phyloP scores from a whole-genome alignment of 495 filamentous ascomycete species.

The Penicillium salamii region DNA sequence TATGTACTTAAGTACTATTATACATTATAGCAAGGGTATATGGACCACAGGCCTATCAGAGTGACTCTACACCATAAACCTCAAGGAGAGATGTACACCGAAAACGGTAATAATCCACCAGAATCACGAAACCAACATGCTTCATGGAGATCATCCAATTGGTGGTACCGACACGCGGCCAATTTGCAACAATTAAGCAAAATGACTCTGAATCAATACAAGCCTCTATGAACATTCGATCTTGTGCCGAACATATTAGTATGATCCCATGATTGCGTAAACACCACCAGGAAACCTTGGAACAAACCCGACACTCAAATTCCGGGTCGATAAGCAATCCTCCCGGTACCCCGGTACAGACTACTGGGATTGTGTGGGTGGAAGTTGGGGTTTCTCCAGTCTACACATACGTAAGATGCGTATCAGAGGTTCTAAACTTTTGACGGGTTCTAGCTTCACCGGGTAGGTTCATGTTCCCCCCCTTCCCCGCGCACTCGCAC shows the following conservation, averaged over 20 bases:
- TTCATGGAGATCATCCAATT: not conserved
- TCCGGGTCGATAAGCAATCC: not conserved
- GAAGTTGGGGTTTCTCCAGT: not conserved
- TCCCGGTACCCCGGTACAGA: not conserved
- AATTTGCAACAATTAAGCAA: not conserved
- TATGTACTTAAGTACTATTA: not conserved
- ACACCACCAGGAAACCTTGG: not conserved
- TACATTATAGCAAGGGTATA: too few species aligned
- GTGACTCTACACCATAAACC: too few species aligned
- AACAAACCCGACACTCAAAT: not conserved
- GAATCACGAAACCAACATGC: not conserved
- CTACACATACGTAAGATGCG: not conserved
- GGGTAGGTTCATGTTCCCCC: too few species aligned
- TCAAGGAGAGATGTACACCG: too few species aligned
- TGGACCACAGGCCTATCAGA: too few species aligned
- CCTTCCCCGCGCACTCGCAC: too few species aligned
- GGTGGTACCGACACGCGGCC: not conserved
- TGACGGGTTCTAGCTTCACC: too few species aligned
- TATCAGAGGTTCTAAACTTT: too few species aligned
- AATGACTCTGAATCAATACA: too few species aligned
- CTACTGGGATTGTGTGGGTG: not conserved
- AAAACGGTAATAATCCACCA: too few species aligned
- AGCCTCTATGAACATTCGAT: not conserved
- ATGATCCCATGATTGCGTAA: slow-evolving; percentile 11
- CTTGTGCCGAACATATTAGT: not conserved